Base-by-base conservation (phyloP, 257 asterid species). In the Oldenlandia corymbosa region DNA sequence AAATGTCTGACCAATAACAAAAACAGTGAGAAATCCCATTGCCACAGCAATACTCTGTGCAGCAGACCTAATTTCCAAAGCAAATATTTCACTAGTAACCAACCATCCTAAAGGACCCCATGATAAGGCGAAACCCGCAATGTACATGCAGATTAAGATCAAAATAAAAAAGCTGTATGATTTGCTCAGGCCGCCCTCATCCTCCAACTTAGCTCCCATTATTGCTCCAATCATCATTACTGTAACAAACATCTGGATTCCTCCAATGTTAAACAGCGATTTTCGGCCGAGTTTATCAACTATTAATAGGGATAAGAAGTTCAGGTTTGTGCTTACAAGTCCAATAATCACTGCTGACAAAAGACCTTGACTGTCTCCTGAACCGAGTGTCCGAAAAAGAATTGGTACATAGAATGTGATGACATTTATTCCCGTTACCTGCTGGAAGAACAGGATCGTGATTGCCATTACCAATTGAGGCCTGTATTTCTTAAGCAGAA, bases 81-180 rank as follows among this genome's bases (percentile, higher is more conserved):
- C 84, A 17, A 81, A 86, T 2, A 86, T 84, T 59, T 88, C 95
- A 31, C 91, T 83, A 0, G 94, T 81, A 58, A 88, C 71, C n/a
- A 84, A 49, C 94, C 91, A 83, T 20, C 90, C 94, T 37, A 84
- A 51, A 17, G 90, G 92, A 2, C 96, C 91, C 95, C 92, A 88
- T 4, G 95, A 88, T 37, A 82, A 57, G 5, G 86, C 88, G 21
- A 85, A 86, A 0, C 49, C 49, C 13, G 16, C 31, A 51, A 23
- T 32, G 16, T 51, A 10, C 24, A 68, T 53, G n/a, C 86, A 79
- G 4, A 85, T 76, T 59, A 83, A 17, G 4, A 85, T 53, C 76
- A 87, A 18, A 41, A 80, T 73, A 62, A 26, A 51, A 54, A n/a
- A n/a, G n/a, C n/a, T n/a, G n/a, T n/a, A n/a, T n/a, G n/a, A n/a